Evolutionary conservation across 805 yeast genomes (phyloP).

Genomic region (Monosporozyma siamensis): DNA sequence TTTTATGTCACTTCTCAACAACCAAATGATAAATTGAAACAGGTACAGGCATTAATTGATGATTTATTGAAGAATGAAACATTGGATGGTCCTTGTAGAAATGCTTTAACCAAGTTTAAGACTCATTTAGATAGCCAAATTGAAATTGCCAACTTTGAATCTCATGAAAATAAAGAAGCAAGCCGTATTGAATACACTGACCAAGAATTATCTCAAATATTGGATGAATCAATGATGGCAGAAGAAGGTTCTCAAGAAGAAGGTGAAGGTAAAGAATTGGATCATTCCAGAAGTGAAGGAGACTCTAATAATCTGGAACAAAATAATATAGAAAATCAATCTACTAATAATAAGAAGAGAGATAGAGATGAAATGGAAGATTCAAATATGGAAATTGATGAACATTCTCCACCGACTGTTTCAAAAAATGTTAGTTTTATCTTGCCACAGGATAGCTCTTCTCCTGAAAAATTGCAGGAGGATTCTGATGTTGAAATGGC

Average conservation of each 20-base stretch:
- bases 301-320: not conserved
- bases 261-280: not conserved
- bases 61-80: constrained; percentile 26
- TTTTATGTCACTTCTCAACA: constrained; percentile 35
- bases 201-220: constrained; percentile 18
- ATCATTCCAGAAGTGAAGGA: not conserved
- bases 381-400: not conserved
- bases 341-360: constrained; percentile 8
- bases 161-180: not conserved
- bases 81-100: constrained; percentile 29
- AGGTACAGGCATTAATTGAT: constrained; percentile 21
- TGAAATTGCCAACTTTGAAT: constrained; percentile 8
- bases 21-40: constrained; percentile 18
- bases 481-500: constrained; percentile 4
- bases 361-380: constrained; percentile 8
- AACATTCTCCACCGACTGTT: not conserved
- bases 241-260: not conserved
- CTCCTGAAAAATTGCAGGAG: not conserved
- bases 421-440: constrained; percentile 10
- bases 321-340: not conserved
- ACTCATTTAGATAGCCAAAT: constrained; percentile 7
- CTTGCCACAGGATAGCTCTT: constrained; percentile 1
- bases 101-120: constrained; percentile 29
- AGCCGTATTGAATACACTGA: constrained; percentile 6
- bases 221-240: constrained; percentile 10